Percentiles rank a stretch among this genome's conserved stretches.
phyloP scores from a whole-genome alignment of 2,329 filamentous ascomycete species.

The Hymenoscyphus fructigenus region DNA sequence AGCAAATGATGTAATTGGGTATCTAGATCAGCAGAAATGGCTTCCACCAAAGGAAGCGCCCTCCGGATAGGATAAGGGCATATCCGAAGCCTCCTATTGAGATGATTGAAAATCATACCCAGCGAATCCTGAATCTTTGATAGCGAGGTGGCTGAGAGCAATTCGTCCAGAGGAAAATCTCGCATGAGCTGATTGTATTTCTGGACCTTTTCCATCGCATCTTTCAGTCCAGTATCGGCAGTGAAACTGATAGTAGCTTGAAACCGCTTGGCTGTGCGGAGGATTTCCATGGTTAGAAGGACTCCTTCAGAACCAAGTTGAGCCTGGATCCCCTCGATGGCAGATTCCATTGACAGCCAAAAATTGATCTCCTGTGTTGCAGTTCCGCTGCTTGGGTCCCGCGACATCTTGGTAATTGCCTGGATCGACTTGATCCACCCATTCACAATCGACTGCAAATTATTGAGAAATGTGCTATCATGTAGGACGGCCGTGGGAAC shows the following conservation, averaged over 20 bases:
- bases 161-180: slow-evolving; percentile 93
- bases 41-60: slow-evolving; percentile 90
- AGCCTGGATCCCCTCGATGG: slow-evolving; percentile 84
- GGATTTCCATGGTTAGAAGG: slow-evolving; percentile 84
- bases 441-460: slow-evolving; percentile 89
- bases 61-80: slow-evolving; percentile 93
- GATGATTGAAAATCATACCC: slow-evolving; percentile 83
- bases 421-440: slow-evolving; percentile 99
- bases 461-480: slow-evolving; percentile 91
- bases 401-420: slow-evolving; percentile 88
- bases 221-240: slow-evolving; percentile 92
- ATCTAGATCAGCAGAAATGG: slow-evolving; percentile 92
- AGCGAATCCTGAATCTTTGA: slow-evolving; percentile 87
- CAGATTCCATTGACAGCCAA: slow-evolving; percentile 95
- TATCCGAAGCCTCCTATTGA: slow-evolving; percentile 97
- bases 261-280: slow-evolving; percentile 96
- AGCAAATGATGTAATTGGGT: slow-evolving; percentile 81
- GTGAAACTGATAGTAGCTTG: slow-evolving; percentile 96
- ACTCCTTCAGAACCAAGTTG: slow-evolving; percentile 90
- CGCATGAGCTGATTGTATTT: slow-evolving; percentile 99
- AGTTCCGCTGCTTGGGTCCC: slow-evolving; percentile 73
- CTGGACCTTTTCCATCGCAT: slow-evolving; percentile 92
- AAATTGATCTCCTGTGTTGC: slow-evolving; percentile 99
- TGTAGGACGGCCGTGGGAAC: slow-evolving; percentile 75
- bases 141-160: slow-evolving; percentile 87